phyloP scores from a whole-genome alignment of 495 filamentous ascomycete species.

The Xylaria venustula region DNA sequence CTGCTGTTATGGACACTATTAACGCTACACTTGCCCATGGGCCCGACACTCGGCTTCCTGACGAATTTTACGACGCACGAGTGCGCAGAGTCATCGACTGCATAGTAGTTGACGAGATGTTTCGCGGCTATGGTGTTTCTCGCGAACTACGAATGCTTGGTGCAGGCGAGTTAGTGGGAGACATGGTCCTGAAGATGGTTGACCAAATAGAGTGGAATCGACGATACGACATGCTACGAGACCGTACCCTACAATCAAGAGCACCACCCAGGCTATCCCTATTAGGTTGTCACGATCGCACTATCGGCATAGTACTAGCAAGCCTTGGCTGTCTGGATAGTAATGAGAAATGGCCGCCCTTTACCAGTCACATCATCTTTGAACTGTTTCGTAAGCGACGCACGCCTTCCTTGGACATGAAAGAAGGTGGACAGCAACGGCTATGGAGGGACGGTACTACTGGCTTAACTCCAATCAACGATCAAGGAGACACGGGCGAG shows the following conservation, averaged over 20 bases:
- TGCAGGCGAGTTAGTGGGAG: constrained; percentile 69
- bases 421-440: not conserved
- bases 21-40: constrained; percentile 76
- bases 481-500: constrained; percentile 11
- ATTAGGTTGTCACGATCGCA: constrained; percentile 79
- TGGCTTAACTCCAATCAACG: not conserved
- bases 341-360: constrained; percentile 63
- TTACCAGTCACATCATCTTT: constrained; percentile 71
- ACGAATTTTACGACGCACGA: constrained; percentile 72
- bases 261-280: constrained; percentile 31
- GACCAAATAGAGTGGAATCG: constrained; percentile 13
- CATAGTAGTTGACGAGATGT: constrained; percentile 79
- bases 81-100: constrained; percentile 54
- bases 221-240: constrained; percentile 6
- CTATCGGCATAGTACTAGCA: constrained; percentile 67
- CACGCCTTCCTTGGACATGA: constrained; percentile 1
- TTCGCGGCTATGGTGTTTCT: constrained; percentile 68
- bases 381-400: constrained; percentile 61
- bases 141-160: constrained; percentile 72
- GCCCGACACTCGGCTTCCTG: constrained; percentile 61
- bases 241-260: constrained; percentile 1
- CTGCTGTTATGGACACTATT: constrained; percentile 76
- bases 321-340: constrained; percentile 61
- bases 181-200: constrained; percentile 50
- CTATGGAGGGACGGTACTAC: not conserved